Evolutionary conservation across 164 flowering plant genomes (phyloP), one percentile per base, ranked within the genome.

Genomic region (Aristolochia contorta): DNA sequence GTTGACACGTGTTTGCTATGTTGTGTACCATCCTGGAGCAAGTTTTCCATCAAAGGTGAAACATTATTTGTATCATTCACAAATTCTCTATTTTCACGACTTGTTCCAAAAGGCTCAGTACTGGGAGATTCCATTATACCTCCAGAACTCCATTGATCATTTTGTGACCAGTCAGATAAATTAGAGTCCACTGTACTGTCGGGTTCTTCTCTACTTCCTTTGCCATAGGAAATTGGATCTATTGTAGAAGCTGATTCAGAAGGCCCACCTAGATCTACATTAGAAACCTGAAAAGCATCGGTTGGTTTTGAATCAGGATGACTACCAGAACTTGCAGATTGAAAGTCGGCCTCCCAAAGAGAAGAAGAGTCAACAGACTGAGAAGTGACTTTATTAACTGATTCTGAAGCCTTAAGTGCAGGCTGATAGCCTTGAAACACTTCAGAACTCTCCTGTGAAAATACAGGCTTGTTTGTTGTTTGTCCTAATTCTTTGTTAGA

Each of bases 311-410:
- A 58, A n/a, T 63, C 69, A 47, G 45, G 62, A 58, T 20, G 69
- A 58, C 68, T 62, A 59, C 56, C 75, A 47, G 78, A 67, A 65
- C 54, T 65, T 51, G 84, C 76, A 63, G 84, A 75, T 57, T 81
- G 83, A 64, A 89, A 86, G 56, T 76, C 77, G 33, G 80, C 80
- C 51, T 72, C 82, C 93, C 91, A 86, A 64, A 72, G 78, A 71
- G 86, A 75, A 66, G 71, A 74, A 18, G 71, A 54, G 25, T 68
- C 77, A 48, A 59, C 72, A 48, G 59, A 43, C 51, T 56, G 21
- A 55, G 59, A 60, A 54, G 56, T 77, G 47, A 60, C 65, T 32
- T 69, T 57, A 61, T 74, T 45, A 12, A 23, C 24, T 46, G 63
- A 60, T 27, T 54, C 52, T 20, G 47, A 47, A 51, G 65, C 72